phyloP scores from a whole-genome alignment of 2,329 filamentous ascomycete genomes.

The Claviceps purpurea region DNA sequence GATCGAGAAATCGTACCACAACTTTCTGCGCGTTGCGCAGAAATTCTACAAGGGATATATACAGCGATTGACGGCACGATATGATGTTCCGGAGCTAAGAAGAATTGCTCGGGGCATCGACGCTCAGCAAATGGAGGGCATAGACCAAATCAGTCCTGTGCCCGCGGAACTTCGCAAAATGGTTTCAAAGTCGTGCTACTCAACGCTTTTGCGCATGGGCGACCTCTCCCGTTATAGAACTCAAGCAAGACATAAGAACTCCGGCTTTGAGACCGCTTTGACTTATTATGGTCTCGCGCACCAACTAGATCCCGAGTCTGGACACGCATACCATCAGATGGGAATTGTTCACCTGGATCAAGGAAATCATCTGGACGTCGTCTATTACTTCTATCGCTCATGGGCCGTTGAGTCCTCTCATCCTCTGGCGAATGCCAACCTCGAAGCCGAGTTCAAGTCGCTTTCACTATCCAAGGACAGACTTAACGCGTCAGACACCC shows the following conservation, averaged over 20 bases:
- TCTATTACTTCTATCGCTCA: conserved; percentile 83
- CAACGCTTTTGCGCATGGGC: conserved; percentile 72
- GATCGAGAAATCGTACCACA: conserved; percentile 65
- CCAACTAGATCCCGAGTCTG: conserved; percentile 64
- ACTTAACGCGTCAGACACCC: conserved; percentile 34
- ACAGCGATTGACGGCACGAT: conserved; percentile 55
- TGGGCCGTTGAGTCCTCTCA: conserved; percentile 63
- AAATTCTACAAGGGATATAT: conserved; percentile 82
- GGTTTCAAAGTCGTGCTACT: conserved; percentile 64
- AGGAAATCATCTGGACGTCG: conserved; percentile 66
- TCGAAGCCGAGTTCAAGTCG: conserved; percentile 62
- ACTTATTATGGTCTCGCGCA: conserved; percentile 77
- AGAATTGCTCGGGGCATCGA: conserved; percentile 29
- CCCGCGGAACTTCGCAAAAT: conserved; percentile 38
- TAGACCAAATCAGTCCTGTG: conserved; percentile 30
- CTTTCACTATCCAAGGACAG: conserved; percentile 27
- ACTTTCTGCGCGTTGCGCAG: conserved; percentile 78
- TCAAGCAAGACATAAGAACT: conserved; percentile 58
- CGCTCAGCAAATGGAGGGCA: conserved; percentile 26
- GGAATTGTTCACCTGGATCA: conserved; percentile 73
- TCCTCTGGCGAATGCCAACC: conserved; percentile 59
- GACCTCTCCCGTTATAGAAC: conserved; percentile 80
- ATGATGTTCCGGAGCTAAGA: conserved; percentile 38
- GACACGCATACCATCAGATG: conserved; percentile 78
- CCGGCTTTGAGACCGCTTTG: conserved; percentile 66